Base-by-base conservation (phyloP, 176 grass and related monocot species). In the maize (Zea mays) region DNA sequence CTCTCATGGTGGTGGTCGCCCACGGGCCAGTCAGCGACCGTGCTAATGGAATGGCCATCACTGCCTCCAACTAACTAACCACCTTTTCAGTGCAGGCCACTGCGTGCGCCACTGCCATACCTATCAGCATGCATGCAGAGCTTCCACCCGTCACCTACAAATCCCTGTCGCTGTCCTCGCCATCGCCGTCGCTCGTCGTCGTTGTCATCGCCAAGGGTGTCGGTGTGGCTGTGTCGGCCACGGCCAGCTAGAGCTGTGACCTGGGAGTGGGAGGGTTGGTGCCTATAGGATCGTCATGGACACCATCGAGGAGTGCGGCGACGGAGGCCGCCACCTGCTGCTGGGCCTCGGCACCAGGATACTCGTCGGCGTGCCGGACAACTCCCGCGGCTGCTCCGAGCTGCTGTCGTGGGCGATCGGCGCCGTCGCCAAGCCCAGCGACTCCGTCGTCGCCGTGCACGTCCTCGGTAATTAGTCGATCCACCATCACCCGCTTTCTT, bases 351-450 rank as follows among this genome's bases (percentile, higher is more conserved):
- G 85, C 44, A 80, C 78, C 34, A 92, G 90, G 85, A 89, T 99
- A 69, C 78, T 95, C 40, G 81, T 99, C 37, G 96, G 96, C 49
- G 70, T 99, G 66, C 83, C 90, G 17, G 79, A 90, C 55, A 83
- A 87, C 67, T 89, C 85, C n/a, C 58, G 80, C 19, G 85, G 82
- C 0, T 90, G 92, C 82, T 81, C 74, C 0, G 92, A 95, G 85
- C 92, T 99, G 65, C 88, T 99, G 4, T 92, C 96, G 10, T 99
- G 91, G 96, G 85, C 89, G 49, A 85, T 99, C 67, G 69, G 77
- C 71, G 67, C 86, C 73, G 81, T 86, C 56, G 89, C 88, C 8
- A 87, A 49, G 57, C 81, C 96, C 61, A 88, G 74, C n/a, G 96
- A 99, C 42, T 90, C 89, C 27, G 67, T 99, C 39, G 64, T 95